Conservation (phyloP, 176 grass and related monocot species). For the Carex kokanica region DNA sequence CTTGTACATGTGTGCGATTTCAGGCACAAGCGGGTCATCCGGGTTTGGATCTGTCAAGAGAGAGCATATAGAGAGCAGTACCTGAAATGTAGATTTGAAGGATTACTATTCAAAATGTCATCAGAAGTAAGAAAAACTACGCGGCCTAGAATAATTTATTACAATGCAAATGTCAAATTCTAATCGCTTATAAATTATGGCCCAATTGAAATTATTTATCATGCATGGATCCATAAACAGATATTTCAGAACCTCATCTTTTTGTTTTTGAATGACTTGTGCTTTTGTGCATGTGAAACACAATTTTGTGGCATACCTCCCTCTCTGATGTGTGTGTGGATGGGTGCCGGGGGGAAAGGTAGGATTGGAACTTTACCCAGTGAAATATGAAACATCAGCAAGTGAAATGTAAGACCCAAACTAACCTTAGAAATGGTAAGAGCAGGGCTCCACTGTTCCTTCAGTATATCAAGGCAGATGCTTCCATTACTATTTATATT, state of each 20-base stretch:
- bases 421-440: slow-evolving; percentile 78
- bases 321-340: neutral
- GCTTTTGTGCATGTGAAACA: neutral
- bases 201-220: neutral
- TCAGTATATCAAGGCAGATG: slow-evolving; percentile 89
- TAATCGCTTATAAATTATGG: neutral
- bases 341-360: neutral
- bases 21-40: slow-evolving; percentile 67
- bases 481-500: slow-evolving; percentile 87
- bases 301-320: neutral
- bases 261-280: neutral
- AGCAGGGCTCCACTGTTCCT: slow-evolving; percentile 91
- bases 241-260: neutral
- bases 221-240: neutral
- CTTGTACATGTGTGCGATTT: slow-evolving; percentile 97
- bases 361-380: neutral
- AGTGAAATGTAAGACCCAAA: neutral
- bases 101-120: neutral
- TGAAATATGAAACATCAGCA: neutral
- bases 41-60: slow-evolving; percentile 83
- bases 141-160: neutral
- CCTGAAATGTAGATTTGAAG: slow-evolving; percentile 33
- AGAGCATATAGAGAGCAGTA: slow-evolving; percentile 71
- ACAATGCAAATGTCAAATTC: neutral
- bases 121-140: neutral